Evolutionary conservation across 345 rosid genomes (phyloP).

Genomic region (Eucalyptus rudis): DNA sequence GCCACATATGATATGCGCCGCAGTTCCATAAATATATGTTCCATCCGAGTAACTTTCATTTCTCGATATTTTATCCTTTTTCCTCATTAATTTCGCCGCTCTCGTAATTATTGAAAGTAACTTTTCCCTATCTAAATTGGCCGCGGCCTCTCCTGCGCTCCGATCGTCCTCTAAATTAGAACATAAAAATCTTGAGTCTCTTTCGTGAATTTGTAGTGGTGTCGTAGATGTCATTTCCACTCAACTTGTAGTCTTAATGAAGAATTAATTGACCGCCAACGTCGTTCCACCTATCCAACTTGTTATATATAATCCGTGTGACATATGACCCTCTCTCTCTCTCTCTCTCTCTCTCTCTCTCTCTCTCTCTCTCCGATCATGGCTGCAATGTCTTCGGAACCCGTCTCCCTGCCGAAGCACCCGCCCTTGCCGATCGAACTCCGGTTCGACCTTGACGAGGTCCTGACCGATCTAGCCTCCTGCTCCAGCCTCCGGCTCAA

Average conservation of each 20-base stretch:
- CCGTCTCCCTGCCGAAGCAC: neutral
- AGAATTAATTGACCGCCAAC: neutral
- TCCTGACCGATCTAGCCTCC: neutral
- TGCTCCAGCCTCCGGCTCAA: neutral
- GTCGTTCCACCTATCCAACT: neutral
- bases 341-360: neutral
- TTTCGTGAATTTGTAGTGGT: neutral
- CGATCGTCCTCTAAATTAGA: neutral
- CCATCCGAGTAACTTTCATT: neutral
- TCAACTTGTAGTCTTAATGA: neutral
- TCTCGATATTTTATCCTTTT: neutral
- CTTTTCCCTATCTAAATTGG: neutral
- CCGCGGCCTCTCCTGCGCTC: neutral
- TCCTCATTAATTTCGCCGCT: neutral
- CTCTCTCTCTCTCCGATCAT: neutral
- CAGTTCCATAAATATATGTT: neutral
- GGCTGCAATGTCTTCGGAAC: neutral
- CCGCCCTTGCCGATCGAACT: neutral
- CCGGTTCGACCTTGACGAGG: conserved; percentile 1
- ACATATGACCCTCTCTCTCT: neutral
- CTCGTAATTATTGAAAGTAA: neutral
- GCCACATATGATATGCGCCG: neutral
- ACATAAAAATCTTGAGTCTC: neutral
- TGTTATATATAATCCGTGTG: neutral
- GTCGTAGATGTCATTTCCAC: neutral